A percentile compares a stretch with the other conserved stretches of the same genome.
These are phyloP conservation scores for Sonneratia alba DNA, from an alignment of 345 rosid species.

Conservation along the genomic window DNA sequence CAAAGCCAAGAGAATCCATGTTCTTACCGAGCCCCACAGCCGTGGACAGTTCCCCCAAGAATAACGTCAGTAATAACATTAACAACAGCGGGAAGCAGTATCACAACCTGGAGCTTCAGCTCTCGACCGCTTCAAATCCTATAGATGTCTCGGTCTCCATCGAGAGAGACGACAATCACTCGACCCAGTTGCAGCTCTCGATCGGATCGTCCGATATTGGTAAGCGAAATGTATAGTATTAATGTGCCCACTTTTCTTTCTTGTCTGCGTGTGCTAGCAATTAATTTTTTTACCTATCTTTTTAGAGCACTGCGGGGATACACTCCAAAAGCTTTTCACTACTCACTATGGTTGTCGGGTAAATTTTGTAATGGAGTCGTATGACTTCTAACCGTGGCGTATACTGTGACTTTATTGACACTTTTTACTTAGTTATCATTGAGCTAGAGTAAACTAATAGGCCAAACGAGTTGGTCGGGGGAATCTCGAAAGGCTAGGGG, in stretches of 20 bases:
- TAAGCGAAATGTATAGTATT: not conserved
- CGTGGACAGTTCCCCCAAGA: slow-evolving; percentile 1
- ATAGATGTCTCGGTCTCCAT: slow-evolving; percentile 10
- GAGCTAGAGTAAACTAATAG: too few relatives aligned
- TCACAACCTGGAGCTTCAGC: slow-evolving; percentile 63
- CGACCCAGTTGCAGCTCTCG: slow-evolving; percentile 55
- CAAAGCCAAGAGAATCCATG: slow-evolving; percentile 11
- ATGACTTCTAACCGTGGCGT: too few relatives aligned
- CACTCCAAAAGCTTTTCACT: slow-evolving; percentile 1
- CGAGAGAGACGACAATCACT: slow-evolving; percentile 27
- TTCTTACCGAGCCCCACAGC: slow-evolving; percentile 7
- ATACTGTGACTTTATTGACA: too few relatives aligned
- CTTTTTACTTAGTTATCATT: too few relatives aligned
- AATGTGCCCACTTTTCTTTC: not conserved
- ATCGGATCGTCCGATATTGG: slow-evolving; percentile 41
- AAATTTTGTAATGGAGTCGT: not conserved
- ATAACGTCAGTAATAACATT: not conserved
- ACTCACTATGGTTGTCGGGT: not conserved
- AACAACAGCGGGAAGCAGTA: slow-evolving; percentile 6
- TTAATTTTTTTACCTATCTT: not conserved
- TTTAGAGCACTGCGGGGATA: not conserved
- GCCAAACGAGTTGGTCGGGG: too few relatives aligned
- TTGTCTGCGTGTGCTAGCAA: too few relatives aligned
- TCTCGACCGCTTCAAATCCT: slow-evolving; percentile 33
- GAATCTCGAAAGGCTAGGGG: too few relatives aligned